Conservation (phyloP, 345 rosid species). For the Angophora floribunda region DNA sequence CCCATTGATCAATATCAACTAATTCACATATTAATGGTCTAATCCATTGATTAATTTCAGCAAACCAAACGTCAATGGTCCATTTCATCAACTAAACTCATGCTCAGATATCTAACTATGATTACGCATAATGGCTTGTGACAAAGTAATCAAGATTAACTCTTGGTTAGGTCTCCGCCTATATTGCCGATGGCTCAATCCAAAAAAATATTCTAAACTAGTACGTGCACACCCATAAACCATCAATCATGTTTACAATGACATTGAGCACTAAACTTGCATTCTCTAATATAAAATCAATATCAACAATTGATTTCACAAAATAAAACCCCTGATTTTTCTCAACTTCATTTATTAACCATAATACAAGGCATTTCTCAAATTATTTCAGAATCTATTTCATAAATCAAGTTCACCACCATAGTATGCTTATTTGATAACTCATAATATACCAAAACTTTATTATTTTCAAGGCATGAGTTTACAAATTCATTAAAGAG, state of each 20-base stretch:
- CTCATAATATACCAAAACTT: no score
- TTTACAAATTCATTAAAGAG: background rate
- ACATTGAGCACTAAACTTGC: background rate
- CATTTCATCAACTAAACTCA: background rate
- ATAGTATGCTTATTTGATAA: no score
- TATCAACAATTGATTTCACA: background rate
- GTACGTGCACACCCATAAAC: fast-evolving
- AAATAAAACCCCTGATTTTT: background rate
- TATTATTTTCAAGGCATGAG: background rate
- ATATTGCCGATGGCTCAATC: background rate
- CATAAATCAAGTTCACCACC: background rate
- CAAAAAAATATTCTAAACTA: background rate
- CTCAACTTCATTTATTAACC: background rate
- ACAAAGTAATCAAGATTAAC: background rate
- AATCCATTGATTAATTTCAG: background rate
- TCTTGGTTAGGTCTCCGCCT: background rate
- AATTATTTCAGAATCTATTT: background rate
- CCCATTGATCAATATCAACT: background rate
- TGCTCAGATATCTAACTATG: background rate
- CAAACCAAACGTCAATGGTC: background rate
- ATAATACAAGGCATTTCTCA: background rate
- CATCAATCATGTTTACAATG: background rate
- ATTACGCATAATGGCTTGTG: background rate
- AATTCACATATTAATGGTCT: background rate
- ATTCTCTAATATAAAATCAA: background rate